These are phyloP conservation scores for Pythium pectinolyticum DNA, from an alignment of 352 stramenopile genomes.

Conservation along the genomic window DNA sequence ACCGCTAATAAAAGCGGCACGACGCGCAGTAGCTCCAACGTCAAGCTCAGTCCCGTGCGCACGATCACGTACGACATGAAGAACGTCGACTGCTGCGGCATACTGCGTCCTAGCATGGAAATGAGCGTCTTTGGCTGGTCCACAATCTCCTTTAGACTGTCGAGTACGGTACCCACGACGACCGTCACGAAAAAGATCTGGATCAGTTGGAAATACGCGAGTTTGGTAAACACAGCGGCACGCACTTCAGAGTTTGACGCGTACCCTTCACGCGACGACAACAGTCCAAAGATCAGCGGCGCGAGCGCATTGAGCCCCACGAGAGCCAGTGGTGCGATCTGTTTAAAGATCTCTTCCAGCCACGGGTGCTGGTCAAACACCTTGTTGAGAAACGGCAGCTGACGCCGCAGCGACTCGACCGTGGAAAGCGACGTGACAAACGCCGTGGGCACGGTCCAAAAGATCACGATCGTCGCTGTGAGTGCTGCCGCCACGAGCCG, in stretches of 20 bases:
- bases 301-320: constrained; percentile 61
- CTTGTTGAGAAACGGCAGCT: constrained; percentile 63
- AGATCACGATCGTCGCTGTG: constrained; percentile 69
- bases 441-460: constrained; percentile 82
- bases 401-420: constrained; percentile 60
- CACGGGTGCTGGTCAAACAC: constrained; percentile 62
- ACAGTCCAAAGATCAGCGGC: constrained; percentile 58
- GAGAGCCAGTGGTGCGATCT: constrained; percentile 66
- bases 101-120: constrained; percentile 66
- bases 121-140: constrained; percentile 72
- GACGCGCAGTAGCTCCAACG: constrained; percentile 64
- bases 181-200: constrained; percentile 86
- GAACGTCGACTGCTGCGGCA: constrained; percentile 81
- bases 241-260: constrained; percentile 64
- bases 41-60: constrained; percentile 55
- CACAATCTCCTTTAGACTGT: constrained; percentile 70
- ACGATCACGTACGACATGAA: constrained; percentile 86
- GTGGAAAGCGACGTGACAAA: constrained; percentile 74
- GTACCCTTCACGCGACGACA: constrained; percentile 69
- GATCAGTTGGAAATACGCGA: constrained; percentile 80
- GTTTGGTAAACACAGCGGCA: constrained; percentile 68
- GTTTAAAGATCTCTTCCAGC: constrained; percentile 66
- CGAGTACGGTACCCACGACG: constrained; percentile 71
- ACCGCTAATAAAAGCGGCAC: constrained; percentile 46
- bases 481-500: constrained; percentile 51